Evolutionary conservation across 495 filamentous ascomycete genomes (phyloP), one percentile per base, ranked within the genome.

Genomic region (Aspergillus cavernicola): DNA sequence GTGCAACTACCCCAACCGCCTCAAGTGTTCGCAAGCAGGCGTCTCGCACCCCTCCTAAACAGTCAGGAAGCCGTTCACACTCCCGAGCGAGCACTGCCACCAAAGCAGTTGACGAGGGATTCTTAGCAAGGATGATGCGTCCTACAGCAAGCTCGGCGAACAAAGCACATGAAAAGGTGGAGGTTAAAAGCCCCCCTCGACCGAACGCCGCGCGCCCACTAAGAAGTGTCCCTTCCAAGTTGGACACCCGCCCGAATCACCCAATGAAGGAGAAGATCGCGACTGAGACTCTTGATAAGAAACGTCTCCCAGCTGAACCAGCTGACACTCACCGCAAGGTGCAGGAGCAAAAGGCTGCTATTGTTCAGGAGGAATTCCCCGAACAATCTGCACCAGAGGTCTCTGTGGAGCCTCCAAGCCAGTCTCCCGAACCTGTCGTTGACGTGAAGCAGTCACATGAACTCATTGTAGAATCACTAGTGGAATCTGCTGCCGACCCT

Each of bases 51-150:
- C 76, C 77, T 66, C 38, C 47, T 59, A 8, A 35, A 33, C 24
- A 66, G 69, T 23, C 56, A 65, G 22, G 58, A 11, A 57, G 43
- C 18, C 72, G 72, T n/a, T 68, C 73, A 2, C 68, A 63, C 46
- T 71, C 75, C 15, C 70, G 74, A 19, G 52, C 62, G 19, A 78
- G 74, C 57, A 73, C 64, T 46, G 41, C 41, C 24, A 39, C 71
- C 26, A 74, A 69, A 49, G 66, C 81, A 1, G 76, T 85, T 2
- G 85, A 88, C 60, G 86, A 90, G 48, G 70, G 85, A 3, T 97
- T 97, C 70, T 76, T 97, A 13, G 89, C 88, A 7, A 77, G 91
- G 51, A 95, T 97, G 91, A 96, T 90, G 89, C 82, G 90, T 10
- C 91, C 90, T 4, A 97, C 91, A 8, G 82, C 87, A 19, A 82